Evolutionary conservation across 2,329 filamentous ascomycete species (phyloP).

Genomic region (Epichloe bromicola): DNA sequence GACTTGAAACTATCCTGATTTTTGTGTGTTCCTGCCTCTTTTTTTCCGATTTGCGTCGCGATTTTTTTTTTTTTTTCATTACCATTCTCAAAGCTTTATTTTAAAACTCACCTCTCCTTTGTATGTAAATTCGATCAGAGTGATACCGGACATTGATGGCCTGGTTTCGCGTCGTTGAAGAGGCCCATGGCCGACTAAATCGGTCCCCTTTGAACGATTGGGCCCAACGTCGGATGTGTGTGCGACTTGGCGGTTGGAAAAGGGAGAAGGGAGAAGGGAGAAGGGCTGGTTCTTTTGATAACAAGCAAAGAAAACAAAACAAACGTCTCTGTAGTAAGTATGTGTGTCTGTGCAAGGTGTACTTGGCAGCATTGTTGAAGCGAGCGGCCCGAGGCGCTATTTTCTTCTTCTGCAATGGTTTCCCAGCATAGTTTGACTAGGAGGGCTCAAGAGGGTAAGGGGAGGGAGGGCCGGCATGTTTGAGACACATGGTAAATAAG

Average conservation of each 20-base stretch:
- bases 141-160: constrained; percentile 4
- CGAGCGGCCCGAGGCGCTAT: not conserved
- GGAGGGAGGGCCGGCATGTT: not conserved
- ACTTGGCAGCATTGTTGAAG: not conserved
- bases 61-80: not conserved
- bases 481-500: not conserved
- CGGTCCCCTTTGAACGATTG: not conserved
- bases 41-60: constrained; percentile 1
- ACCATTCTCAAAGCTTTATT: not conserved
- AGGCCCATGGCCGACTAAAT: not conserved
- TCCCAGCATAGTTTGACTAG: not conserved
- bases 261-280: not conserved
- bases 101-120: not conserved
- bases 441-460: not conserved
- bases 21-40: not conserved
- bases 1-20: not conserved
- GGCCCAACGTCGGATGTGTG: too few species aligned
- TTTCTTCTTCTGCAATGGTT: not conserved
- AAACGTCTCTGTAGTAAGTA: not conserved
- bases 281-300: not conserved
- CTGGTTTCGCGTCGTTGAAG: not conserved
- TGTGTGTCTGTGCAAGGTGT: not conserved
- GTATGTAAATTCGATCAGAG: constrained; percentile 5
- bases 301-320: not conserved
- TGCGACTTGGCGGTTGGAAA: not conserved